Percentiles rank a stretch among this genome's conserved stretches.
Conservation (phyloP, 441 rosid genomes). For the Pelargonium cotyledonis region DNA sequence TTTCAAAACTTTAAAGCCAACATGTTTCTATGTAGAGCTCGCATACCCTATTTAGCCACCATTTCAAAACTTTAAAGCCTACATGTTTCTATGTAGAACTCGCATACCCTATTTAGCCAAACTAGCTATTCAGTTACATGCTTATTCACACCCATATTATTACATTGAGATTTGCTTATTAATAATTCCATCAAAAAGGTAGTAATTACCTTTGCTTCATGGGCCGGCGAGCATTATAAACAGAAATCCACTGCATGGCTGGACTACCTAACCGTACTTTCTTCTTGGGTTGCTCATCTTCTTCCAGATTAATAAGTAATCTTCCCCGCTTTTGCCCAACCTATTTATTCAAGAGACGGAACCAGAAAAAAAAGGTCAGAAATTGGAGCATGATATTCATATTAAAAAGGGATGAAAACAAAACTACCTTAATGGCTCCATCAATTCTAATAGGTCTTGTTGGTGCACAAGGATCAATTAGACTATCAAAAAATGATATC, state of each 20-base stretch:
- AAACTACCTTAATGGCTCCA: conserved; percentile 83
- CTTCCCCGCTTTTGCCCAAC: conserved; percentile 96
- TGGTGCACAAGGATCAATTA: conserved; percentile 75
- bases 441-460: conserved; percentile 90
- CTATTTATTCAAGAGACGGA: neutral
- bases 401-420: neutral
- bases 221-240: conserved; percentile 85
- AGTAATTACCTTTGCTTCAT: conserved; percentile 75
- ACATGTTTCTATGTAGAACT: too few species aligned
- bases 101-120: too few species aligned
- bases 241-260: conserved; percentile 90
- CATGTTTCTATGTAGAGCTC: too few species aligned
- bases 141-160: too few species aligned
- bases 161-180: too few species aligned
- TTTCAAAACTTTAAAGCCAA: too few species aligned
- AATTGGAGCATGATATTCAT: neutral
- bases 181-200: neutral
- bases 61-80: too few species aligned
- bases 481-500: conserved; percentile 80
- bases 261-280: conserved; percentile 95
- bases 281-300: conserved; percentile 83
- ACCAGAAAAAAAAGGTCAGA: neutral
- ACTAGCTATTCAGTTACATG: too few species aligned
- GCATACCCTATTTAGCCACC: too few species aligned
- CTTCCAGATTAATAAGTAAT: conserved; percentile 57